phyloP scores from a whole-genome alignment of 2,329 filamentous ascomycete species.

The Chlorencoelia australis region DNA sequence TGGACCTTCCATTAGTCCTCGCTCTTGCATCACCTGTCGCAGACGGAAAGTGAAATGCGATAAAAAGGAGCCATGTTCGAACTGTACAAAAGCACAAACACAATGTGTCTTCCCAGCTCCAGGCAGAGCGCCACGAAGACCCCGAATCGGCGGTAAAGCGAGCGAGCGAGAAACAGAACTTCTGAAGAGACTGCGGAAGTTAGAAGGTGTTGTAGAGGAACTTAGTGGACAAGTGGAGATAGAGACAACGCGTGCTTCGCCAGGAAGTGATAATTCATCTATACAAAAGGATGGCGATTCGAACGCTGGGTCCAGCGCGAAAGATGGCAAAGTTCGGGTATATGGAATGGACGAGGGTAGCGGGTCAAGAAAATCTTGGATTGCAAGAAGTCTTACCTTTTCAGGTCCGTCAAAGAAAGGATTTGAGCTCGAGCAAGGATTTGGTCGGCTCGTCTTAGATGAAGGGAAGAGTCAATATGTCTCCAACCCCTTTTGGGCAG shows the following conservation, averaged over 20 bases:
- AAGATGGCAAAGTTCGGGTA: slow-evolving; percentile 13
- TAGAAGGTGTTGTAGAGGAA: slow-evolving; percentile 68
- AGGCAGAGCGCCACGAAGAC: slow-evolving; percentile 59
- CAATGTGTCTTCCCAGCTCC: slow-evolving; percentile 67
- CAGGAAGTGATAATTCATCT: slow-evolving; percentile 17
- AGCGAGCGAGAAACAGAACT: slow-evolving; percentile 58
- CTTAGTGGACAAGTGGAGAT: slow-evolving; percentile 48
- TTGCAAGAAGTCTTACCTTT: slow-evolving; percentile 16
- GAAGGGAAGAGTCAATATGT: slow-evolving; percentile 62
- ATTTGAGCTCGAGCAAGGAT: slow-evolving; percentile 34
- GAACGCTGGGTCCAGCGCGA: slow-evolving; percentile 3
- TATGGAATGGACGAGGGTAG: slow-evolving; percentile 23
- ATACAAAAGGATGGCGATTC: slow-evolving; percentile 14
- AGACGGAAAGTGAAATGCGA: slow-evolving; percentile 66
- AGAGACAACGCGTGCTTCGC: slow-evolving; percentile 21
- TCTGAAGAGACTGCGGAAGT: slow-evolving; percentile 58
- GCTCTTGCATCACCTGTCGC: slow-evolving; percentile 40
- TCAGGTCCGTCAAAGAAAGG: slow-evolving; percentile 20
- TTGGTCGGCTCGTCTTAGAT: slow-evolving; percentile 58
- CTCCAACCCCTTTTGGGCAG: slow-evolving; percentile 67
- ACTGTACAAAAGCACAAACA: slow-evolving; percentile 60
- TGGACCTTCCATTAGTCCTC: too few relatives aligned
- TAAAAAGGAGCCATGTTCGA: slow-evolving; percentile 63
- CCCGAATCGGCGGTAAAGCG: slow-evolving; percentile 51
- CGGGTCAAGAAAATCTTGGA: slow-evolving; percentile 19